Percentiles rank a stretch among this genome's conserved stretches.
Evolutionary conservation across 768 basidiomycete species (phyloP).

Genomic region (Inosperma sp.): DNA sequence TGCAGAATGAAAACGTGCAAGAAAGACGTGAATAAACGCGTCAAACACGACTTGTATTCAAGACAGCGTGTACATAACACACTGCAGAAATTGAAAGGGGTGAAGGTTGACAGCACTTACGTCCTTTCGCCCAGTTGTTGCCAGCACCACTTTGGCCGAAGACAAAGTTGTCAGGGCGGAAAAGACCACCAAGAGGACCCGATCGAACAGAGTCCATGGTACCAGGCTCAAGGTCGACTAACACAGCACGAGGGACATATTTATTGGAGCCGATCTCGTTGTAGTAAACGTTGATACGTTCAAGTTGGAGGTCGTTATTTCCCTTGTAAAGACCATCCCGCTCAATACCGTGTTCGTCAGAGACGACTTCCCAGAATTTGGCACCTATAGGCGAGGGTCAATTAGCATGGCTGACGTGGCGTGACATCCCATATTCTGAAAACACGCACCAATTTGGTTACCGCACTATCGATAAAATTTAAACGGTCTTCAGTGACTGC

Average conservation of each 20-base stretch:
- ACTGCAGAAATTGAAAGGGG: conserved; percentile 4
- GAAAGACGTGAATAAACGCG: conserved; percentile 24
- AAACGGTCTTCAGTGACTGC: conserved; percentile 23
- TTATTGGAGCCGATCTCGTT: conserved; percentile 94
- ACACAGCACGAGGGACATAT: conserved; percentile 97
- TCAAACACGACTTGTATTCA: not conserved
- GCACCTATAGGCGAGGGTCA: conserved; percentile 53
- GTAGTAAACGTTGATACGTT: conserved; percentile 97
- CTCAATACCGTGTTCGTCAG: conserved; percentile 97
- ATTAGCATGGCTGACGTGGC: conserved; percentile 13
- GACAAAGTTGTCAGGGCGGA: conserved; percentile 98
- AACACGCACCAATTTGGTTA: conserved; percentile 91
- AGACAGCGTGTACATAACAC: not conserved
- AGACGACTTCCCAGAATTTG: conserved; percentile 97
- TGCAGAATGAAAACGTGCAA: not conserved
- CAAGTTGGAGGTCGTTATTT: conserved; percentile 90
- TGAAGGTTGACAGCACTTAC: conserved; percentile 49
- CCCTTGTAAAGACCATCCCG: conserved; percentile 92
- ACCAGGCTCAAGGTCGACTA: conserved; percentile 97
- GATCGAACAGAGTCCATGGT: conserved; percentile 92
- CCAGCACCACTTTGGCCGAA: conserved; percentile 98
- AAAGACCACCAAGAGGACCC: conserved; percentile 84
- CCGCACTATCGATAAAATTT: conserved; percentile 62
- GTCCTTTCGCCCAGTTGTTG: conserved; percentile 99
- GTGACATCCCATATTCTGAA: conserved; percentile 12